phyloP scores from a whole-genome alignment of 352 stramenopile species.

The Stramenopiles sp. region DNA sequence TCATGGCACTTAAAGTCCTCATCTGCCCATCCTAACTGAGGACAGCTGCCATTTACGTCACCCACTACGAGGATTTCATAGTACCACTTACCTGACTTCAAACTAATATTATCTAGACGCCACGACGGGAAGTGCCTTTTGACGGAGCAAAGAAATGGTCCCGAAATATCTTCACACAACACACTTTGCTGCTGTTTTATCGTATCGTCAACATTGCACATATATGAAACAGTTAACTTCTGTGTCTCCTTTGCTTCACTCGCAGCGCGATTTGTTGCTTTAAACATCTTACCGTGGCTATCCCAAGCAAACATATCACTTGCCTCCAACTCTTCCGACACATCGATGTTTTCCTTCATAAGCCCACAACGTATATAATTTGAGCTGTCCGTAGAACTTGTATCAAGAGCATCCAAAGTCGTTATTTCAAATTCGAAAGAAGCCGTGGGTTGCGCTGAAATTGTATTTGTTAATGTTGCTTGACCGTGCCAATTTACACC shows the following conservation, averaged over 20 bases:
- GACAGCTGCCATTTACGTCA: neutral
- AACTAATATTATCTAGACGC: neutral
- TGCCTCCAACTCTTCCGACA: neutral
- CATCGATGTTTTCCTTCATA: neutral
- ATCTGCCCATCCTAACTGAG: conserved; percentile 7
- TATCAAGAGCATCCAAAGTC: neutral
- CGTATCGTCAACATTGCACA: neutral
- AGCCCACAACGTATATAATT: neutral
- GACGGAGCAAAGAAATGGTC: conserved; percentile 4
- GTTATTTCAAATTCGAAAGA: conserved; percentile 1
- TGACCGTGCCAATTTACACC: conserved; percentile 5
- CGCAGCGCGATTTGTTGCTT: neutral
- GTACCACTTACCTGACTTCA: neutral
- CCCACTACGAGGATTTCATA: neutral
- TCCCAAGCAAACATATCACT: neutral
- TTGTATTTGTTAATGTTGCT: conserved; percentile 1
- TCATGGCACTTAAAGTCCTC: neutral
- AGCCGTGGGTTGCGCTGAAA: neutral
- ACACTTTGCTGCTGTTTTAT: neutral
- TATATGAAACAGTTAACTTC: neutral
- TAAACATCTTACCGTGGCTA: neutral
- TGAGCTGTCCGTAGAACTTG: neutral
- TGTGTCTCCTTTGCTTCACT: neutral
- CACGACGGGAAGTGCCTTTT: conserved; percentile 6
- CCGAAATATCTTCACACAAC: neutral